These are phyloP conservation scores for Malassezia furfur DNA, from an alignment of 1,284 basidiomycete genomes.

Conservation along the genomic window DNA sequence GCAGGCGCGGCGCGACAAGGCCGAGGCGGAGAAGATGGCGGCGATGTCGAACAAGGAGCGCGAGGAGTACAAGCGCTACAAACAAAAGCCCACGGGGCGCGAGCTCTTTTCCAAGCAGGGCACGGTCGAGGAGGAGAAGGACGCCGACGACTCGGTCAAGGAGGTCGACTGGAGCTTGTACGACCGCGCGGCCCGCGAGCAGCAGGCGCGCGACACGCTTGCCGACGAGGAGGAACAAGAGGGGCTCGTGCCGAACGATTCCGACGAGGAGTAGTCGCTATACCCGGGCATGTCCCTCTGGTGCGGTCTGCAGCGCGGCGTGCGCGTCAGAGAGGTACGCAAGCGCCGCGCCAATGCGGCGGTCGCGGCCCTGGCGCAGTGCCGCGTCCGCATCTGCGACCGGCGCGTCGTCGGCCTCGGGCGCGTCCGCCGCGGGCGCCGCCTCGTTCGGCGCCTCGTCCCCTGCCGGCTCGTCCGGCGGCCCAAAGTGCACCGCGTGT, in stretches of 20 bases:
- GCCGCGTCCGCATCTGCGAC: background rate
- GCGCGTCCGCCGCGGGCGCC: background rate
- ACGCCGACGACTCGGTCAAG: conserved; percentile 28
- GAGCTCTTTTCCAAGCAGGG: conserved; percentile 35
- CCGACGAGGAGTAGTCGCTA: conserved; percentile 22
- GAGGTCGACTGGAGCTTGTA: conserved; percentile 41
- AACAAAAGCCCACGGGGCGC: conserved; percentile 59
- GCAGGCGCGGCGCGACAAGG: conserved; percentile 54
- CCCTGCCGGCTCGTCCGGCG: background rate
- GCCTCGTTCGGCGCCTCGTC: background rate
- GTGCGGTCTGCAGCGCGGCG: background rate
- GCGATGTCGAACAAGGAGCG: conserved; percentile 67
- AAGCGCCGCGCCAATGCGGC: background rate
- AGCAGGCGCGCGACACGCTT: conserved; percentile 31
- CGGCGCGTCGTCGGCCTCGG: too few relatives aligned
- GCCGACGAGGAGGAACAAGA: conserved; percentile 23
- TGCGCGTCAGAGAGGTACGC: conserved; percentile 7
- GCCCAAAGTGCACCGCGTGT: background rate
- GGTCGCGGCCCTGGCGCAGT: background rate
- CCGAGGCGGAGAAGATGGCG: conserved; percentile 73
- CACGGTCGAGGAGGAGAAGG: conserved; percentile 25
- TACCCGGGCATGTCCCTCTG: background rate
- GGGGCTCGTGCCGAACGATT: conserved; percentile 23
- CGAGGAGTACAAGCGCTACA: conserved; percentile 69
- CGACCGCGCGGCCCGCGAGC: conserved; percentile 35